Evolutionary conservation across 176 grass and related monocot species (phyloP).

Genomic region (Musa itinerans): DNA sequence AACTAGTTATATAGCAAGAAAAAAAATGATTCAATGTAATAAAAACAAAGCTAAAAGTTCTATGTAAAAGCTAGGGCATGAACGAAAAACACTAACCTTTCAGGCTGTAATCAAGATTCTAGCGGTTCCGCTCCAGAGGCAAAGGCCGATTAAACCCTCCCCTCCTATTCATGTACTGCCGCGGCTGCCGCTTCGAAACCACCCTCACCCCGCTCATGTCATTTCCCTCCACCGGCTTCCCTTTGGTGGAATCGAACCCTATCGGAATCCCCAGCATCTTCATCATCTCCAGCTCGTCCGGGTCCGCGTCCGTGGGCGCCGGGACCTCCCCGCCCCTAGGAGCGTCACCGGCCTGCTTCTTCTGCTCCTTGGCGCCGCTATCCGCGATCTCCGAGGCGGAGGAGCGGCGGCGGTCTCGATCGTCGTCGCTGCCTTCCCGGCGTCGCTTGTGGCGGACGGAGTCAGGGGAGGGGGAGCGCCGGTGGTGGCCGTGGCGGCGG

Average conservation of each 20-base stretch:
- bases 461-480: conserved; percentile 36
- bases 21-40: background rate
- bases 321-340: background rate
- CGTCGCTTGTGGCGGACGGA: conserved; percentile 53
- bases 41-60: background rate
- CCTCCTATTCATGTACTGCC: conserved; percentile 97
- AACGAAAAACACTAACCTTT: conserved; percentile 14
- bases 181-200: conserved; percentile 82
- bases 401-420: conserved; percentile 11
- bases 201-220: conserved; percentile 69
- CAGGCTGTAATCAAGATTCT: background rate
- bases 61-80: background rate
- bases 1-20: background rate
- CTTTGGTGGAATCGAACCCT: conserved; percentile 92
- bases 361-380: conserved; percentile 5
- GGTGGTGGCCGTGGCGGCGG: conserved; percentile 28
- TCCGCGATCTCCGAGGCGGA: conserved; percentile 18
- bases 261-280: conserved; percentile 84
- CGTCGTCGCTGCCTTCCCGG: conserved; percentile 43
- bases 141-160: conserved; percentile 90
- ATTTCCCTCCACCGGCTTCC: conserved; percentile 65
- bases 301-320: conserved; percentile 35
- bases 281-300: conserved; percentile 90
- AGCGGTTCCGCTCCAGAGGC: conserved; percentile 69
- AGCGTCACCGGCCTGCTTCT: background rate